These are phyloP conservation scores for Leccinum subtestaceum DNA, from an alignment of 768 basidiomycete species.

Conservation along the genomic window DNA sequence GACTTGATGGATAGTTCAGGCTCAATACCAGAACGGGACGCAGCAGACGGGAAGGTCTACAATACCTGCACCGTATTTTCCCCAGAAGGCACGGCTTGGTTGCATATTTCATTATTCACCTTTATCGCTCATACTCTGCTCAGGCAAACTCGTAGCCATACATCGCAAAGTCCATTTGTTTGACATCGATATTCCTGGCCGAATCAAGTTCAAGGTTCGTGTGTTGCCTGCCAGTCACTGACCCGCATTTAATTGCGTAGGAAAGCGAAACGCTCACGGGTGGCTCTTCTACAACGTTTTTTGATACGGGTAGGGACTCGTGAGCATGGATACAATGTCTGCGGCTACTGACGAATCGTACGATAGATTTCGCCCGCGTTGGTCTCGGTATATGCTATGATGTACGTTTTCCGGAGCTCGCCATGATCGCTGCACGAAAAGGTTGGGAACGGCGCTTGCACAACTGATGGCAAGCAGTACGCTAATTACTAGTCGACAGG, in stretches of 20 bases:
- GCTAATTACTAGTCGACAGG: conserved; percentile 43
- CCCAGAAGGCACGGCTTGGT: conserved; percentile 53
- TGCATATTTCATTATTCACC: neutral
- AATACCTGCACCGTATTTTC: conserved; percentile 94
- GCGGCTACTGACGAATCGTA: neutral
- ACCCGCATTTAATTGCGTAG: conserved; percentile 38
- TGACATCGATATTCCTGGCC: conserved; percentile 94
- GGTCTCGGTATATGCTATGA: conserved; percentile 98
- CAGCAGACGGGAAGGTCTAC: conserved; percentile 64
- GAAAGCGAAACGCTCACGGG: conserved; percentile 86
- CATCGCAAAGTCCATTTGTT: conserved; percentile 97
- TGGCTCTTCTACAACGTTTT: conserved; percentile 69
- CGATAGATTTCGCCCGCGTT: conserved; percentile 89
- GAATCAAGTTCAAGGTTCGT: conserved; percentile 81
- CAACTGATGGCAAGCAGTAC: neutral
- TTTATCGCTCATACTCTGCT: conserved; percentile 1
- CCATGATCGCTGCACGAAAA: conserved; percentile 85
- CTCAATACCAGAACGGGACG: conserved; percentile 86
- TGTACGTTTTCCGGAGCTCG: conserved; percentile 90
- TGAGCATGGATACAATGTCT: neutral
- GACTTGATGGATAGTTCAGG: conserved; percentile 45
- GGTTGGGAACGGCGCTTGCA: conserved; percentile 42
- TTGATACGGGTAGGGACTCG: conserved; percentile 72
- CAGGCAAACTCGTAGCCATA: conserved; percentile 80
- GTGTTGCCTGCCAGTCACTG: neutral